Evolutionary conservation across 163 green algal species (phyloP), one percentile per base, ranked within the genome.

Genomic region (Trebouxiophyceae sp.): DNA sequence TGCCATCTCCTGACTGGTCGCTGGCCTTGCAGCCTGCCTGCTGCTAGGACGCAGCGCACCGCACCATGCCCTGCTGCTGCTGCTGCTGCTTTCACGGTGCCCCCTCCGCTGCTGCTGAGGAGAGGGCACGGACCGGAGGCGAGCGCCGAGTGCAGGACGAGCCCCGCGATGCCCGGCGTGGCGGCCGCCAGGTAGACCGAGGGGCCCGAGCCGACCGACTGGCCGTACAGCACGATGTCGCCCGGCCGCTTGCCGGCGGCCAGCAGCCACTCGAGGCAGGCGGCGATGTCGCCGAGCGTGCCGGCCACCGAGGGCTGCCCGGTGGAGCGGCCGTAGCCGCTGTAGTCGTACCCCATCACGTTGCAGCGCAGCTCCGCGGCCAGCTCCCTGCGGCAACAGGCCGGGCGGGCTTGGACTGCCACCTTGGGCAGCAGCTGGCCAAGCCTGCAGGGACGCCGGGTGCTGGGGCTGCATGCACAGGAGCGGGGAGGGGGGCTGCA

Each of bases 151-250:
- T 95, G 88, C 57, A 96, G 71, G 8, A 95, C 75, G 3, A 94
- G 67, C 1, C 89, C 89, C 27, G 69, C 88, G 12, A 95, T 39
- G 7, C 75, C 66, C 19, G 74, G 65, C 29, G 72, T 57, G 27
- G 77, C 34, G 5, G 87, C 70, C 0, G 67, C 89, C 31, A 95
- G 69, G 65, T 85, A 77, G 20, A 81, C 78, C 5, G 85, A 89
- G 22, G 89, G 89, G 0, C 87, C 88, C 16, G 64, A 82, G 57
- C 86, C 86, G 0, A 91, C 84, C 19, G 56, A 71, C 67, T 74
- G 67, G 20, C 58, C 89, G 64, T 94, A 95, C 55, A 94, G 70
- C 33, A 96, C 71, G 24, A 92, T 80, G 23, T 88, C 76, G 5
- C 74, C 60, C 23, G 66, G 64, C 33, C 54, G 30, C 29, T 76